A percentile compares a stretch with the other conserved stretches of the same genome.
Conservation (phyloP, 257 asterid species). For the Solanum megistacrolobum region DNA sequence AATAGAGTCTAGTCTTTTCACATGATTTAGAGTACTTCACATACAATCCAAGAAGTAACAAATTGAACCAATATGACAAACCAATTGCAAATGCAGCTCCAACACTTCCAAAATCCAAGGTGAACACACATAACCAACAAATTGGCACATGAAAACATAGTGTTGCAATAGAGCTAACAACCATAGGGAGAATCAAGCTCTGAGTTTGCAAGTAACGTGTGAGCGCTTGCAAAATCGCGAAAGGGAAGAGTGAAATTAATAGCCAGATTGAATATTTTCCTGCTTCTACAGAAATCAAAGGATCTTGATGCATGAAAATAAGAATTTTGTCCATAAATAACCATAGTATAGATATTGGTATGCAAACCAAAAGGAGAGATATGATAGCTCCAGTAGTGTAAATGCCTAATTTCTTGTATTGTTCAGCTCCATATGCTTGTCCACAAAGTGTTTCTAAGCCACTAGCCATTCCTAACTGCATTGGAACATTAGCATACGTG, state of each 20-base stretch:
- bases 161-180: slow-evolving; percentile 3
- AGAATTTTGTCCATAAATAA: slow-evolving; percentile 2
- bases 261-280: slow-evolving; percentile 1
- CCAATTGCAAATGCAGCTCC: slow-evolving; percentile 11
- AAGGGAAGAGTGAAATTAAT: not conserved
- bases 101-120: not conserved
- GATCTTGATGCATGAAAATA: slow-evolving; percentile 9
- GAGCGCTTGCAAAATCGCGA: not conserved
- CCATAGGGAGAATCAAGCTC: slow-evolving; percentile 12
- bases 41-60: not conserved
- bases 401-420: slow-evolving; percentile 2
- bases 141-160: not conserved
- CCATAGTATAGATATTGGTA: slow-evolving; percentile 11
- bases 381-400: slow-evolving; percentile 2
- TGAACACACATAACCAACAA: slow-evolving; percentile 13
- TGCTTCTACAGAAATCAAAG: slow-evolving; percentile 7
- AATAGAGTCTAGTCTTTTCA: not conserved
- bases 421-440: slow-evolving; percentile 14
- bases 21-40: slow-evolving; percentile 1
- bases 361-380: slow-evolving; percentile 5
- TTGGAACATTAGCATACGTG: not conserved
- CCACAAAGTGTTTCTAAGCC: slow-evolving; percentile 15
- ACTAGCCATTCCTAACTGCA: slow-evolving; percentile 14
- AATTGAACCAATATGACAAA: slow-evolving; percentile 7
- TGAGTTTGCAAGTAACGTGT: slow-evolving; percentile 6